Evolutionary conservation across 805 yeast species (phyloP), one percentile per base, ranked within the genome.

Genomic region (Hanseniaspora osmophila): DNA sequence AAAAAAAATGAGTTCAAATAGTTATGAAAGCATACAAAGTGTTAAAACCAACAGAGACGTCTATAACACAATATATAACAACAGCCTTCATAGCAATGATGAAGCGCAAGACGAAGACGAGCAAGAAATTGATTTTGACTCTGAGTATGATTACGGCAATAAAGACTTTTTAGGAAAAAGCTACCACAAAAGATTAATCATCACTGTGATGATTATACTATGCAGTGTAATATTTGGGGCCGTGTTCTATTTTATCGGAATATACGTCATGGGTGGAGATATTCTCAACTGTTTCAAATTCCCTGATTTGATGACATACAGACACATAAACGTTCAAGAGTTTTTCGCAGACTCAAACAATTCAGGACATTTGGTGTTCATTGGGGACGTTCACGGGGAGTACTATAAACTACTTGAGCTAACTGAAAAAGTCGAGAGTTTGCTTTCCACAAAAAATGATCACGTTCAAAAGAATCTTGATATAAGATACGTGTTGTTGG

Each of bases 311-410:
- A 15, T 12, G 9, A 43, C 49, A 12, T n/a, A 37, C 29, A 33
- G 17, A 27, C 22, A 33, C 15, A 16, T n/a, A 10, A 17, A 17
- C 32, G 40, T 38, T n/a, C 10, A 16, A 19, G 11, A 27, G 4
- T 27, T 15, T 32, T 6, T 32, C 10, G 13, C 15, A 32, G 10
- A 32, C 3, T 32, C 35, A 32, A 32, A 32, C 15, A 12, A 30
- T 11, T 17, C 37, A 7, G 47, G 47, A 6, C 67, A 94, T 48
- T 56, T 83, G 13, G 68, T 90, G 3, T 57, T 86, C 41, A 69
- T 88, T 22, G 96, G 97, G 3, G 97, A 88, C 59, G 75, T 88
- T 18, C 97, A 88, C 63, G 96, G 96, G 1, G 78, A 79, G 52
- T 75, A 69, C 53, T 62, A 67, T 7, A 76, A 75, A 54, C 64